phyloP scores from a whole-genome alignment of 1,284 basidiomycete species.

The Veloboletus limbatus region DNA sequence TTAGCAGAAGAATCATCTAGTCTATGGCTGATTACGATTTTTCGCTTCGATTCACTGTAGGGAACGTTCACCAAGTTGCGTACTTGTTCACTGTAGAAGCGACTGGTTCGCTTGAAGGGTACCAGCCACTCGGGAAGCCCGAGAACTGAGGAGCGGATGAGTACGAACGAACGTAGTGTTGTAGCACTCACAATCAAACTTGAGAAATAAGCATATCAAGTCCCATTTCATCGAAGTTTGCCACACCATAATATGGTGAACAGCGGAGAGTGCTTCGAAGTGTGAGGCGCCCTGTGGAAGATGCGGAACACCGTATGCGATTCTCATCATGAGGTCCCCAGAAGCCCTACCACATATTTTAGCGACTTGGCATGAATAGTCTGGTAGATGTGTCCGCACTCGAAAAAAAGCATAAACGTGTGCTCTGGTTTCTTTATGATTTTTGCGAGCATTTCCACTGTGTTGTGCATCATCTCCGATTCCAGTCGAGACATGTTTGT shows the following conservation, averaged over 20 bases:
- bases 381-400: not conserved
- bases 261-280: conserved; percentile 1
- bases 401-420: conserved; percentile 5
- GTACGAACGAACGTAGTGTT: too few relatives aligned
- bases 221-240: conserved; percentile 10
- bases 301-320: conserved; percentile 7
- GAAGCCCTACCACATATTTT: not conserved
- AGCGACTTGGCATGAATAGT: not conserved
- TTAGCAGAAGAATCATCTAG: not conserved
- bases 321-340: conserved; percentile 11
- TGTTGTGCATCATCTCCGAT: conserved; percentile 8
- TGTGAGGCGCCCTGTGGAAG: conserved; percentile 4
- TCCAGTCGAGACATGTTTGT: conserved; percentile 4
- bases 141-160: too few relatives aligned
- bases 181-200: not conserved
- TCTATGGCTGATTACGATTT: not conserved
- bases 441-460: conserved; percentile 7
- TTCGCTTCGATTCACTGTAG: conserved; percentile 5
- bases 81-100: conserved; percentile 4
- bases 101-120: conserved; percentile 7
- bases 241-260: conserved; percentile 7
- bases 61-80: conserved; percentile 8
- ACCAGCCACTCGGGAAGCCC: conserved; percentile 6
- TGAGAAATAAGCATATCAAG: conserved; percentile 5
- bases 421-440: conserved; percentile 6